Evolutionary conservation across 768 basidiomycete species (phyloP).

Genomic region (Neoboletus subvelutipes): DNA sequence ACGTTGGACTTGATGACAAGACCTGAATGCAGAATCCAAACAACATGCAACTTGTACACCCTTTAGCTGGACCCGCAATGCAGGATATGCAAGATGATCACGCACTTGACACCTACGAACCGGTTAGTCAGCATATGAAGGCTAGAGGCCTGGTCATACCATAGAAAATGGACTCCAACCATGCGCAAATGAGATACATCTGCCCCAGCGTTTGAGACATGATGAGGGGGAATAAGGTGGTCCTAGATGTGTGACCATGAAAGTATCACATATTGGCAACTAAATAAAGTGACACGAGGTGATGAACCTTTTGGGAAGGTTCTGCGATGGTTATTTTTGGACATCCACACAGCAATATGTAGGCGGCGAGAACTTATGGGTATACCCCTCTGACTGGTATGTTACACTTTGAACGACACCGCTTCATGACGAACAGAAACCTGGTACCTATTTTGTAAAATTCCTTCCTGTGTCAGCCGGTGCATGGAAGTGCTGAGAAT

Average conservation of each 20-base stretch:
- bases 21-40: constrained; percentile 14
- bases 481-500: not conserved
- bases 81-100: not conserved
- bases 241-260: not conserved
- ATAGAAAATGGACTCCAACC: constrained; percentile 20
- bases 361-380: not conserved
- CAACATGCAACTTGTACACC: constrained; percentile 9
- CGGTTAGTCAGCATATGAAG: too few relatives aligned
- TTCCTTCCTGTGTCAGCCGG: not conserved
- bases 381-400: too few relatives aligned
- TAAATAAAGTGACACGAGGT: not conserved
- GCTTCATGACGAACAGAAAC: not conserved
- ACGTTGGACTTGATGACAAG: not conserved
- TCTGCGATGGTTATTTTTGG: not conserved
- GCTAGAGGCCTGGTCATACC: not conserved
- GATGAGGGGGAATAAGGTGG: not conserved
- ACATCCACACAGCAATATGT: not conserved
- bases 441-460: not conserved
- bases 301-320: not conserved
- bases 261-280: not conserved
- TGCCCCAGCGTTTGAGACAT: constrained; percentile 17
- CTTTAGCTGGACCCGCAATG: not conserved
- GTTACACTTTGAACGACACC: not conserved
- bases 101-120: constrained; percentile 13
- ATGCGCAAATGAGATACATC: constrained; percentile 17